Evolutionary conservation across 495 filamentous ascomycete genomes (phyloP), one percentile per base, ranked within the genome.

Genomic region (Aspergillus baeticus): DNA sequence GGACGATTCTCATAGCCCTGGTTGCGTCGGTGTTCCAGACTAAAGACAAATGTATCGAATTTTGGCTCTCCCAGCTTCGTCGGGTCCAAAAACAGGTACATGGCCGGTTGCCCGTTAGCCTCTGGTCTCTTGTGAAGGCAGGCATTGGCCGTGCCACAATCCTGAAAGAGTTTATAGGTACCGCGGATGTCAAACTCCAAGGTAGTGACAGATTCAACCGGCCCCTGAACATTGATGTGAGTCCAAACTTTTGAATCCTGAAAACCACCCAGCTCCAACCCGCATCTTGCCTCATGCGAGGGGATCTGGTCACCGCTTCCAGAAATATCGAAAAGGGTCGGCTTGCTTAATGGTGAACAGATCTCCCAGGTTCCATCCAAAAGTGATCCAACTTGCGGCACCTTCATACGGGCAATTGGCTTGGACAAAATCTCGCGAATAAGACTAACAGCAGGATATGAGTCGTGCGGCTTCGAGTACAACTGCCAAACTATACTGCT

Each of bases 71-170:
- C 77, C 10, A 76, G 68, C 35, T 72, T 77, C 3, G 70, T 67
- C 0, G 81, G 80, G 36, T 93, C 87, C 41, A 88, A 72, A 67
- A 90, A 91, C 17, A 92, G 69, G 56, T 80, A 92, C 5, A 88
- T 29, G 0, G 71, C 55, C 31, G 66, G 58, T 4, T 61, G 55
- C 14, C 53, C 41, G 5, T 57, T 48, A 6, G 35, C 52, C 4
- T 50, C 51, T 20, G 60, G 43, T 23, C 67, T 64, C 53, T 71
- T 79, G 54, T 89, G 84, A 8, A 93, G 71, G 31, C 76, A 75
- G 7, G 77, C 72, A 38, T 71, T 77, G 0, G 91, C 80, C 3
- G 84, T 90, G 14, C 88, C 91, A 63, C 91, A 96, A 2, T 83
- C 56, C 2, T 79, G 82, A 8, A 81, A 65, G 14, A 79, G 71